A percentile compares a stretch with the other conserved stretches of the same genome.
Evolutionary conservation across 805 yeast species (phyloP).

Genomic region (Wickerhamomyces alni): DNA sequence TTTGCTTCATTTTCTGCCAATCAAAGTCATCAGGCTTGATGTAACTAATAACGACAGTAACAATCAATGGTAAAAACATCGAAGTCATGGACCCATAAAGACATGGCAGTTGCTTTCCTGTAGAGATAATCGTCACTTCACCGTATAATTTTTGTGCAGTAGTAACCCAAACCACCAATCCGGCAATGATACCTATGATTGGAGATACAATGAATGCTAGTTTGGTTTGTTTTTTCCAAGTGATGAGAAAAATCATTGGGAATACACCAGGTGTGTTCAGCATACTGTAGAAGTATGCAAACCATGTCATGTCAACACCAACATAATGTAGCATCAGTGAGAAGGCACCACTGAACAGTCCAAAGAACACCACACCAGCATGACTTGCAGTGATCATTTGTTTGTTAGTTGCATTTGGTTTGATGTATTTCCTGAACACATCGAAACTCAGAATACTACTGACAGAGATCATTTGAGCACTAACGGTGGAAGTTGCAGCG

Average conservation of each 20-base stretch:
- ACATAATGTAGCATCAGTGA: conserved; percentile 29
- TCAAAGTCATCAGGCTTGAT: conserved; percentile 28
- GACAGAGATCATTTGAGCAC: conserved; percentile 37
- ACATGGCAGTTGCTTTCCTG: conserved; percentile 30
- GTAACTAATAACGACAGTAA: conserved; percentile 49
- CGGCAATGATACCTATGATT: conserved; percentile 25
- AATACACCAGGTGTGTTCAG: conserved; percentile 34
- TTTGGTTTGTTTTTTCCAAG: conserved; percentile 28
- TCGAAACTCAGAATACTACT: conserved; percentile 34
- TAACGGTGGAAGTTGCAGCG: conserved; percentile 35
- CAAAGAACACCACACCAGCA: conserved; percentile 30
- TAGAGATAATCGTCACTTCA: conserved; percentile 22
- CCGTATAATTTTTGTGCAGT: conserved; percentile 27
- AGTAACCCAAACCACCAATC: conserved; percentile 28
- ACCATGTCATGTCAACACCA: conserved; percentile 22
- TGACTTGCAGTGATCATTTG: conserved; percentile 30
- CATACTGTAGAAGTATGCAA: conserved; percentile 31
- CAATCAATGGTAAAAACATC: conserved; percentile 27
- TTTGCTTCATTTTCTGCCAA: conserved; percentile 23
- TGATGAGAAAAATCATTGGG: conserved; percentile 29
- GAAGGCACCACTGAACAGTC: conserved; percentile 32
- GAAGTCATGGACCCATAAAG: conserved; percentile 30
- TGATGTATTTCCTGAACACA: conserved; percentile 30
- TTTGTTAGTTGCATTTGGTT: conserved; percentile 31
- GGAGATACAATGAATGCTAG: conserved; percentile 29